These are phyloP conservation scores for Arctium lappa DNA, from an alignment of 129 eudicot species.

Conservation along the genomic window DNA sequence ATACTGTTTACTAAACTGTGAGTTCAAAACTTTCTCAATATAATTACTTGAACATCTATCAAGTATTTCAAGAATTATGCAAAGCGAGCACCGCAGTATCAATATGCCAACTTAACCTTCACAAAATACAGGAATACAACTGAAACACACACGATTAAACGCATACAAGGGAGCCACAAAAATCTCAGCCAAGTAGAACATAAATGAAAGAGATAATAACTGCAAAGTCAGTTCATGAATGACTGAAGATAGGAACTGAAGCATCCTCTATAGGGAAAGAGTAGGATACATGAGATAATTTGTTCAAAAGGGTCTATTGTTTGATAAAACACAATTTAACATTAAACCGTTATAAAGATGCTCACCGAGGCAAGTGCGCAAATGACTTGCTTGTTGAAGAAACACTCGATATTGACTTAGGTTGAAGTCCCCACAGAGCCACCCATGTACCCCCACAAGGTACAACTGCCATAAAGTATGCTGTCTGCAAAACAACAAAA, in stretches of 20 bases:
- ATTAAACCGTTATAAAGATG: background rate
- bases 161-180: background rate
- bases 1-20: background rate
- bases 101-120: background rate
- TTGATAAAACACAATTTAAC: background rate
- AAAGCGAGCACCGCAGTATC: background rate
- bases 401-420: slow-evolving; percentile 39
- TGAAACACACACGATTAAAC: background rate
- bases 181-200: background rate
- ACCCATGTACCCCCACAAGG: slow-evolving; percentile 75
- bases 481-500: slow-evolving; percentile 23
- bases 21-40: background rate
- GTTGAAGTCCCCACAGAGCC: slow-evolving; percentile 62
- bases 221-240: background rate
- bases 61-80: background rate
- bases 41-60: background rate
- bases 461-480: slow-evolving; percentile 55
- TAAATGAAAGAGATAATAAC: background rate
- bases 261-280: background rate
- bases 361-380: slow-evolving; percentile 42
- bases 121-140: background rate
- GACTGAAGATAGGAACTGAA: background rate
- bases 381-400: slow-evolving; percentile 41
- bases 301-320: background rate
- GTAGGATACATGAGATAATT: background rate